These are phyloP conservation scores for Penicillium nucicola DNA, from an alignment of 495 filamentous ascomycete genomes.

Conservation along the genomic window DNA sequence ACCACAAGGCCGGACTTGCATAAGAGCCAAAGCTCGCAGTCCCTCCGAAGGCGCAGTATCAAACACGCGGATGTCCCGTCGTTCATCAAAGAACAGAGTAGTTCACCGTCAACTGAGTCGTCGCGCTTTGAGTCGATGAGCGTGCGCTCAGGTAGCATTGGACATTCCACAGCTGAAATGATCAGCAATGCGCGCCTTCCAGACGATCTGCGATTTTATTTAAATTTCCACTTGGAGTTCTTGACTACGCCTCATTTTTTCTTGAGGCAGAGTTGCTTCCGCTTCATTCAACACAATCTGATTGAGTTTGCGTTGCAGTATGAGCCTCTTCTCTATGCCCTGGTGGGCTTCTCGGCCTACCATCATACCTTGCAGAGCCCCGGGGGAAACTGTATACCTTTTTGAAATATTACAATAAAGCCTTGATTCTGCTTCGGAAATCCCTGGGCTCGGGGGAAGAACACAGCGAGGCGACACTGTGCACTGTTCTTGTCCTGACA, in stretches of 20 bases:
- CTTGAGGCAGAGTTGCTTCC: slow-evolving; percentile 59
- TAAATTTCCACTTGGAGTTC: slow-evolving; percentile 72
- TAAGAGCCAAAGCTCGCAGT: slow-evolving; percentile 36
- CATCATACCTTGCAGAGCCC: slow-evolving; percentile 69
- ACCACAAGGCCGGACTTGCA: slow-evolving; percentile 17
- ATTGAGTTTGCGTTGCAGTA: slow-evolving; percentile 69
- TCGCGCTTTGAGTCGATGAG: slow-evolving; percentile 33
- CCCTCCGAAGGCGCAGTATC: slow-evolving; percentile 38
- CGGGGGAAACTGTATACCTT: slow-evolving; percentile 72
- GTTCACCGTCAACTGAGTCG: slow-evolving; percentile 46
- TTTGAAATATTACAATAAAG: slow-evolving; percentile 84
- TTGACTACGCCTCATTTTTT: slow-evolving; percentile 80
- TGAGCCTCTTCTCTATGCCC: slow-evolving; percentile 81
- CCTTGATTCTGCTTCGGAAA: slow-evolving; percentile 69
- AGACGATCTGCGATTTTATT: slow-evolving; percentile 71
- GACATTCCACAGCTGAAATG: slow-evolving; percentile 28
- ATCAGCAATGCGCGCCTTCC: slow-evolving; percentile 46
- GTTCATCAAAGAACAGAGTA: slow-evolving; percentile 36
- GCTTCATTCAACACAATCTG: slow-evolving; percentile 71
- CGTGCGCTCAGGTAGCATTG: slow-evolving; percentile 31
- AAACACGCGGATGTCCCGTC: slow-evolving; percentile 28
- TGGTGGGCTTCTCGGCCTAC: slow-evolving; percentile 90
- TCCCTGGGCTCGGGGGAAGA: slow-evolving; percentile 67
- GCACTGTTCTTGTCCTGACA: slow-evolving; percentile 89
- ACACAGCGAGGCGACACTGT: slow-evolving; percentile 69